These are phyloP conservation scores for Uromyces viciae-fabae DNA, from an alignment of 1,284 basidiomycete genomes.

Conservation along the genomic window DNA sequence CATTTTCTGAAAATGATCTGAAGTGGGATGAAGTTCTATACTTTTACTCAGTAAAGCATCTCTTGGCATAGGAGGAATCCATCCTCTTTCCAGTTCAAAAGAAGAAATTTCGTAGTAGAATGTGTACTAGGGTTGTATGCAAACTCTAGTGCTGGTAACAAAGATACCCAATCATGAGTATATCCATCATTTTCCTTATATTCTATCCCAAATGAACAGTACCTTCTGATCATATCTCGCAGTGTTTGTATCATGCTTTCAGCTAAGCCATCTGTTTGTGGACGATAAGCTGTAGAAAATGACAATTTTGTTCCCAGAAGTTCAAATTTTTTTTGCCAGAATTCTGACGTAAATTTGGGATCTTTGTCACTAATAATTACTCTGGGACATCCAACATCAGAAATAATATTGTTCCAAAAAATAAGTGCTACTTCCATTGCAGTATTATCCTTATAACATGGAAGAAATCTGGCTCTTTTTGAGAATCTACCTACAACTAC, in stretches of 20 bases:
- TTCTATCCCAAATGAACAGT: neutral
- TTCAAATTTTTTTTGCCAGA: neutral
- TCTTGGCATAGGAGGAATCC: neutral
- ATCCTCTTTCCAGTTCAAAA: constrained; percentile 1
- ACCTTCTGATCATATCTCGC: constrained; percentile 5
- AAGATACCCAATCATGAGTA: constrained; percentile 12
- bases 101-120: neutral
- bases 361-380: neutral
- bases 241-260: constrained; percentile 22
- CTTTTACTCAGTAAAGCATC: neutral
- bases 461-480: neutral
- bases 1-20: neutral
- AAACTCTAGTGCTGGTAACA: constrained; percentile 16
- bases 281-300: constrained; percentile 4
- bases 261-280: constrained; percentile 11
- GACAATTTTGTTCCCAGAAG: constrained; percentile 3
- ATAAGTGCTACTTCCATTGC: too few species aligned
- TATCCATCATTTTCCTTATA: neutral
- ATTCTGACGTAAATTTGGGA: neutral
- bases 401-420: too few species aligned
- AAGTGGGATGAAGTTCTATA: neutral
- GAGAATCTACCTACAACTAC: neutral
- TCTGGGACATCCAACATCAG: too few species aligned
- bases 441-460: neutral
- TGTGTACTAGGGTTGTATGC: constrained; percentile 12